phyloP scores from a whole-genome alignment of 495 filamentous ascomycete genomes.

The Podospora comata region DNA sequence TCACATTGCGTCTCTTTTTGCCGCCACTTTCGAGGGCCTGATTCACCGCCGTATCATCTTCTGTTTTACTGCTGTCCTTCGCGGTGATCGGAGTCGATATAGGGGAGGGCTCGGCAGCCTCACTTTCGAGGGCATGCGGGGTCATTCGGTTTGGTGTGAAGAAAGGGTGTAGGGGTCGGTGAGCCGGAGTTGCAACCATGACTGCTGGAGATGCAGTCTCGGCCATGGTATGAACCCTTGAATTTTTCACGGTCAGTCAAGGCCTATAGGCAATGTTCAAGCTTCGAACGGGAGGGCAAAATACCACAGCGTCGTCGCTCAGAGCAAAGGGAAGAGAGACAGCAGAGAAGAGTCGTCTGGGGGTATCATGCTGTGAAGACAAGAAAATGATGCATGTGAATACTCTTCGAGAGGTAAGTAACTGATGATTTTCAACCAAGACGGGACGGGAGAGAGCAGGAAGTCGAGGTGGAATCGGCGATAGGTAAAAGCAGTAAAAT shows the following conservation, averaged over 20 bases:
- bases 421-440: too few species aligned
- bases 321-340: background rate
- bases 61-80: background rate
- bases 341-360: background rate
- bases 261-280: background rate
- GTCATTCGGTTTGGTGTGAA: slow-evolving; percentile 25
- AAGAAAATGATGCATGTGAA: background rate
- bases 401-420: too few species aligned
- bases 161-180: slow-evolving; percentile 33
- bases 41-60: slow-evolving; percentile 14
- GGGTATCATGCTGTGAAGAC: slow-evolving; percentile 2
- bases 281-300: background rate
- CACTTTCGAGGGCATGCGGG: background rate
- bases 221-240: slow-evolving; percentile 29
- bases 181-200: slow-evolving; percentile 10
- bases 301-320: slow-evolving; percentile 2
- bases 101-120: background rate
- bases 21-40: slow-evolving; percentile 34
- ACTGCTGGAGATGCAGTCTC: slow-evolving; percentile 17
- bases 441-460: too few species aligned
- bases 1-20: slow-evolving; percentile 36
- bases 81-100: background rate
- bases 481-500: background rate
- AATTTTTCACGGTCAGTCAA: background rate
- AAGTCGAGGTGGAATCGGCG: too few species aligned